Conservation (phyloP, 2,329 filamentous ascomycete genomes). For the Claviceps humidiphila region DNA sequence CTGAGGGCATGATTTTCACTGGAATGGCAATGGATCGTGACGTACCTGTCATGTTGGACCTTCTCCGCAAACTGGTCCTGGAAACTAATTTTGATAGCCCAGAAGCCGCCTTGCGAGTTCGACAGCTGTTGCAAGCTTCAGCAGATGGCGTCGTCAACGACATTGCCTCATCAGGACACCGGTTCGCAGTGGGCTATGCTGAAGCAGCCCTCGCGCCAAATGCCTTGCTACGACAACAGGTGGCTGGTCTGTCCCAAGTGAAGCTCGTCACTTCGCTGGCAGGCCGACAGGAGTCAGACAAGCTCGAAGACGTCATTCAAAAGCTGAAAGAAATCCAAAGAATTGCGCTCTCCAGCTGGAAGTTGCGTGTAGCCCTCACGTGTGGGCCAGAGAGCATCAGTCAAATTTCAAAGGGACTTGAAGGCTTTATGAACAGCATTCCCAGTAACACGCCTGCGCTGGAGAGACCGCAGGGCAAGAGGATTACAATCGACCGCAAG, state of each 20-base stretch:
- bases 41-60: constrained; percentile 78
- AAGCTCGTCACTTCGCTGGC: constrained; percentile 72
- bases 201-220: constrained; percentile 64
- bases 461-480: constrained; percentile 15
- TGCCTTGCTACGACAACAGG: constrained; percentile 66
- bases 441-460: constrained; percentile 26
- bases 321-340: constrained; percentile 79
- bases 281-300: constrained; percentile 54
- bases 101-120: constrained; percentile 67
- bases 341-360: constrained; percentile 56
- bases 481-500: constrained; percentile 43
- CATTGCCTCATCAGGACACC: constrained; percentile 81
- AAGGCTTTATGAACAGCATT: constrained; percentile 48
- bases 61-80: constrained; percentile 64
- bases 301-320: constrained; percentile 59
- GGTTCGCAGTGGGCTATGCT: constrained; percentile 72
- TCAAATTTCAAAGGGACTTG: constrained; percentile 57
- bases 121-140: constrained; percentile 73
- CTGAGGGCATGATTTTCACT: constrained; percentile 71
- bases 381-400: constrained; percentile 64
- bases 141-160: constrained; percentile 84
- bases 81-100: constrained; percentile 85
- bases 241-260: constrained; percentile 81
- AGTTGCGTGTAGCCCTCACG: constrained; percentile 69
- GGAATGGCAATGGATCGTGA: constrained; percentile 86